Conservation (phyloP, 306 rosid species). For the Mimosa bimucronata region DNA sequence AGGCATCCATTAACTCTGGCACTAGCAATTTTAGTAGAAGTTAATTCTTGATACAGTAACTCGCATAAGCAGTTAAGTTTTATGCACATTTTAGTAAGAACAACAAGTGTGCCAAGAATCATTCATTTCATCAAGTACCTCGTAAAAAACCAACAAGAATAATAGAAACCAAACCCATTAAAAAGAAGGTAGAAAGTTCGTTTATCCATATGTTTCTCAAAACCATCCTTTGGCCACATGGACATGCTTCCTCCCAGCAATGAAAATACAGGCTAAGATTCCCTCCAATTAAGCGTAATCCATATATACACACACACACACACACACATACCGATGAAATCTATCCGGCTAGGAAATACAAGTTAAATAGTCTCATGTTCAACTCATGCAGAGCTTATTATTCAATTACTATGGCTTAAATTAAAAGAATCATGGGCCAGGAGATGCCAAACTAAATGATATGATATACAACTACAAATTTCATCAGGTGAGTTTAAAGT, state of each 20-base stretch:
- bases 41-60: neutral
- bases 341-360: constrained; percentile 4
- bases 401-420: neutral
- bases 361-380: neutral
- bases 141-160: neutral
- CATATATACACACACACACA: too few species aligned
- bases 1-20: constrained; percentile 16
- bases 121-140: constrained; percentile 17
- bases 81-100: neutral
- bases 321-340: neutral
- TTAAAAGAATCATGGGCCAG: neutral
- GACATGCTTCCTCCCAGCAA: constrained; percentile 15
- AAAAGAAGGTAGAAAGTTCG: neutral
- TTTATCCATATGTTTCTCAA: neutral
- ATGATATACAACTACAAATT: neutral
- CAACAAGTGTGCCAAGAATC: neutral
- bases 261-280: neutral
- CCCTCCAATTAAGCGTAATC: neutral
- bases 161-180: neutral
- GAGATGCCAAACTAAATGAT: neutral
- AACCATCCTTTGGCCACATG: constrained; percentile 3
- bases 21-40: neutral
- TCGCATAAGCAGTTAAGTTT: neutral
- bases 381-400: neutral
- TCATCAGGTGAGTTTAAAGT: neutral